Evolutionary conservation across 164 flowering plant species (phyloP).

Genomic region (Kingdonia uniflora): DNA sequence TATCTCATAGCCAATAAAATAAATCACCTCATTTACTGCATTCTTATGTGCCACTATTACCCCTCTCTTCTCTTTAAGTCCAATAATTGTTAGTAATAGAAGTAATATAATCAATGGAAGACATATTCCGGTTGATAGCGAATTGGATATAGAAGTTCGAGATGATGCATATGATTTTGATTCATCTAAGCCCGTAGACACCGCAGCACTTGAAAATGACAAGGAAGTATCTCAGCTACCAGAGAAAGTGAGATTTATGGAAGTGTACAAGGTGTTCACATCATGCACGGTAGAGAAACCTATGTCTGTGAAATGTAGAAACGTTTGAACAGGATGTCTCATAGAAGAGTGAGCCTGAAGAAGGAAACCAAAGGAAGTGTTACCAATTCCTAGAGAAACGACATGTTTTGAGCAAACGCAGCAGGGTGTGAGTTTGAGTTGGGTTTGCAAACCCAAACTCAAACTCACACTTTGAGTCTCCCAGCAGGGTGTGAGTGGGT

Average conservation of each 20-base stretch:
- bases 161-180: neutral
- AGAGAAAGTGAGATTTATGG: neutral
- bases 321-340: neutral
- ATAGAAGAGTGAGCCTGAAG: neutral
- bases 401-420: too few species aligned
- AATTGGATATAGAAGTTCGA: slow-evolving; percentile 7
- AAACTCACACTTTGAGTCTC: too few species aligned
- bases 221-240: neutral
- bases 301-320: neutral
- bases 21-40: too few species aligned
- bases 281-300: neutral
- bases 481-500: too few species aligned
- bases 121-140: slow-evolving; percentile 8
- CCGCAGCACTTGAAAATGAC: neutral
- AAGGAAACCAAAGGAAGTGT: neutral
- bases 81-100: too few species aligned
- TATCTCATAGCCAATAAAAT: too few species aligned
- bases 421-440: too few species aligned
- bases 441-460: too few species aligned
- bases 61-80: too few species aligned
- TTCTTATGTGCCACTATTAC: too few species aligned
- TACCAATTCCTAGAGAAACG: neutral
- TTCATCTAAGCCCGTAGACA: neutral
- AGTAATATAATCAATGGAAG: slow-evolving; percentile 12
- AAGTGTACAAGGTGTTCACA: neutral